These are phyloP conservation scores for Pseudomonodictys pantanalensis DNA, from an alignment of 495 filamentous ascomycete species.

Conservation along the genomic window DNA sequence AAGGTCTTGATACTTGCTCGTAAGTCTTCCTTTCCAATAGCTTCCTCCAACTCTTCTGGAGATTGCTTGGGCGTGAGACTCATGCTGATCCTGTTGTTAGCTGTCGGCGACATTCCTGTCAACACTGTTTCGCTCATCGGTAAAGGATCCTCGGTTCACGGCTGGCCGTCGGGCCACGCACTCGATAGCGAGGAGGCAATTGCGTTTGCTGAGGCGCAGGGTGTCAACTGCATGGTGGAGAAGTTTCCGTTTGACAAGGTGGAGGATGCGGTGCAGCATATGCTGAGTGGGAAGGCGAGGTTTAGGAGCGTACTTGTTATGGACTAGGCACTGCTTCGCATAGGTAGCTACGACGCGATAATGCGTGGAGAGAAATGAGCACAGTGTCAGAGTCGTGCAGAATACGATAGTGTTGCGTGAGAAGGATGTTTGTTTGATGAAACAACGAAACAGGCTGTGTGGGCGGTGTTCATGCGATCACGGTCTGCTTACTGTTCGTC, in stretches of 20 bases:
- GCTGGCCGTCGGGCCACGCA: conserved; percentile 64
- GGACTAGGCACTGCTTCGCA: conserved; percentile 33
- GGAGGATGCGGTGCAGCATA: conserved; percentile 48
- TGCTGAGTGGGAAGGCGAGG: conserved; percentile 45
- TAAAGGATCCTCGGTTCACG: conserved; percentile 53
- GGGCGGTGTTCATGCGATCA: too few relatives aligned
- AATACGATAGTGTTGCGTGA: too few relatives aligned
- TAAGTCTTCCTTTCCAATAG: conserved; percentile 31
- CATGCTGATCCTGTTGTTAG: conserved; percentile 23
- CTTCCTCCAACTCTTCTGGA: background rate
- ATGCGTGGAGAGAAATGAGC: conserved; percentile 9
- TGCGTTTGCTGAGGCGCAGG: conserved; percentile 55
- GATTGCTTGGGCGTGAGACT: background rate
- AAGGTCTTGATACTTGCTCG: conserved; percentile 59
- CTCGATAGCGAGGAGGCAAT: conserved; percentile 66
- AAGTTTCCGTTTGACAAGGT: conserved; percentile 58
- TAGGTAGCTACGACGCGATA: background rate
- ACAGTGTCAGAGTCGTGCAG: too few relatives aligned
- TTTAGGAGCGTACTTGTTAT: conserved; percentile 51
- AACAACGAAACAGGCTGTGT: too few relatives aligned
- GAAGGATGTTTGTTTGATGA: too few relatives aligned
- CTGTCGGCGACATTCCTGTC: conserved; percentile 52
- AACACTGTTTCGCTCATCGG: conserved; percentile 49
- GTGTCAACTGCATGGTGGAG: conserved; percentile 62
- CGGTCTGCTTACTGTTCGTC: too few relatives aligned